A percentile compares a stretch with the other conserved stretches of the same genome.
Evolutionary conservation across 2,329 filamentous ascomycete species (phyloP).

Genomic region (Fusarium paranaense): DNA sequence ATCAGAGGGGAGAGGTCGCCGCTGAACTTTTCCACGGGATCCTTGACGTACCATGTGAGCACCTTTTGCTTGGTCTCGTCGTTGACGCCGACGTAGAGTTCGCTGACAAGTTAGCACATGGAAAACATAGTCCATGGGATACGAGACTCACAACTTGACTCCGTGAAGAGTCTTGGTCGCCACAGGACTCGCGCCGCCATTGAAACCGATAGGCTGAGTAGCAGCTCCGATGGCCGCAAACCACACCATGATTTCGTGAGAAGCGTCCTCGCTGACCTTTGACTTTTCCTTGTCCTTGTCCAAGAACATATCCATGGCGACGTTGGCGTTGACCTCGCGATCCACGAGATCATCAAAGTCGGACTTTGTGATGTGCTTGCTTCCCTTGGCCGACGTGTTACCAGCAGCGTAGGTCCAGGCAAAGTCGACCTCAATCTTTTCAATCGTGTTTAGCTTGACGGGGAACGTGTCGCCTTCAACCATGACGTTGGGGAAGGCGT

Average conservation of each 20-base stretch:
- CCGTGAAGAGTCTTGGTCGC: conserved; percentile 53
- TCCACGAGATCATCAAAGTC: conserved; percentile 49
- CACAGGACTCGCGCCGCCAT: conserved; percentile 43
- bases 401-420: conserved; percentile 63
- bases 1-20: conserved; percentile 62
- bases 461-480: conserved; percentile 59
- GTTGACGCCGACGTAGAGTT: conserved; percentile 58
- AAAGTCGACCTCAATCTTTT: conserved; percentile 57
- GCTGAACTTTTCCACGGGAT: conserved; percentile 54
- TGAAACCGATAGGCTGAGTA: conserved; percentile 60
- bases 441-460: conserved; percentile 52
- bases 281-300: conserved; percentile 57
- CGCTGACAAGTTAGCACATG: conserved; percentile 41
- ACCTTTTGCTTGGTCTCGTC: conserved; percentile 57
- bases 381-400: conserved; percentile 55
- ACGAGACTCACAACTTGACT: conserved; percentile 55
- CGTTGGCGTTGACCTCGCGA: conserved; percentile 62
- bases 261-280: conserved; percentile 54
- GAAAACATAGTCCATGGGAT: not conserved
- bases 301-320: conserved; percentile 70
- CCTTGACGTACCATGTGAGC: conserved; percentile 60
- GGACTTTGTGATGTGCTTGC: conserved; percentile 51
- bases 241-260: conserved; percentile 69
- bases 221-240: conserved; percentile 60
- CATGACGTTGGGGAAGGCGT: conserved; percentile 66